Evolutionary conservation across 441 rosid genomes (phyloP).

Genomic region (Adansonia rubrostipa): DNA sequence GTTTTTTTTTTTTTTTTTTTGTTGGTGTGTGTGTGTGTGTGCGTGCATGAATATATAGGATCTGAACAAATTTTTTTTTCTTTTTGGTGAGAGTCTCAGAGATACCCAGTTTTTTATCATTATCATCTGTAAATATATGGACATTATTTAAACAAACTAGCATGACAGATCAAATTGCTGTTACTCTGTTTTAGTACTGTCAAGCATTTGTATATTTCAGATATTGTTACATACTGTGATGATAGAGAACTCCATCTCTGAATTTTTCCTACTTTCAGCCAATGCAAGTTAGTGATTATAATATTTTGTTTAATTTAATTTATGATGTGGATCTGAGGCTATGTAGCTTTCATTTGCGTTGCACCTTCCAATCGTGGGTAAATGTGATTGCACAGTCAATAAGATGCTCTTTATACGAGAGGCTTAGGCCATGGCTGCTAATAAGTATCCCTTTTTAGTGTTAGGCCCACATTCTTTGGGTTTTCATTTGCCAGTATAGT

Average conservation of each 20-base stretch:
- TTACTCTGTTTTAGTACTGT: background rate
- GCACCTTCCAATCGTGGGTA: background rate
- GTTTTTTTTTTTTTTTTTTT: background rate
- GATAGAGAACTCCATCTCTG: background rate
- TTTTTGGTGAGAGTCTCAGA: background rate
- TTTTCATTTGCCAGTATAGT: constrained; percentile 5
- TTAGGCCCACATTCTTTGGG: background rate
- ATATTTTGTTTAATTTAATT: background rate
- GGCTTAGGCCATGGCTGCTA: background rate
- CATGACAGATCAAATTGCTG: background rate
- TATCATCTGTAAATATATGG: background rate
- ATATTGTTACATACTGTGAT: background rate
- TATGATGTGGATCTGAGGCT: background rate
- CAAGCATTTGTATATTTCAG: background rate
- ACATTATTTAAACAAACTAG: background rate
- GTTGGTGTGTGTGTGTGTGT: too few species aligned
- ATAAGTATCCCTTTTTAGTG: background rate
- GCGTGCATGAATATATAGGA: background rate
- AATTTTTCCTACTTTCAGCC: background rate
- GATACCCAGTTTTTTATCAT: background rate
- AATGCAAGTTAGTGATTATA: background rate
- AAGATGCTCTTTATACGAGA: background rate
- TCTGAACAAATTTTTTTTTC: background rate
- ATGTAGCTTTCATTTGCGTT: background rate
- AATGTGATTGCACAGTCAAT: background rate